Evolutionary conservation across 2,329 filamentous ascomycete species (phyloP).

Genomic region (Daldinia eschscholtzii): DNA sequence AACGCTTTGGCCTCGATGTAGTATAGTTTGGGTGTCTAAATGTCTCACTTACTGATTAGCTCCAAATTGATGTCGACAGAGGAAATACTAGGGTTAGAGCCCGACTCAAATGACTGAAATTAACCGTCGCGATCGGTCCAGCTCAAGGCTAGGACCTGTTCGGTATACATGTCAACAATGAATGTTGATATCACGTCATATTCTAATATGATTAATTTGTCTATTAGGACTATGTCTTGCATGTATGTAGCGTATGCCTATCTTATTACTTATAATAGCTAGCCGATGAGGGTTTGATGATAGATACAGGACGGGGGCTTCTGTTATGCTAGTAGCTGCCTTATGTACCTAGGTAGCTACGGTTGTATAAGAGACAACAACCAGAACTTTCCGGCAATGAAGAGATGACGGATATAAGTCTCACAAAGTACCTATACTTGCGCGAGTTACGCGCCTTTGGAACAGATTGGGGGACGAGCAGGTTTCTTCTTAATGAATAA

Average conservation of each 20-base stretch:
- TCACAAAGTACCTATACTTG: conserved; percentile 10
- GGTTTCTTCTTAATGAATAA: conserved; percentile 6
- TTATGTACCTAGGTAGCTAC: not conserved
- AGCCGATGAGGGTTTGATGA: not conserved
- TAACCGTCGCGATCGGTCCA: conserved; percentile 25
- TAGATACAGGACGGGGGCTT: not conserved
- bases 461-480: not conserved
- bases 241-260: conserved; percentile 15
- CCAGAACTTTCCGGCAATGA: not conserved
- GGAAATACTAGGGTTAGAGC: conserved; percentile 7
- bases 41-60: conserved; percentile 25
- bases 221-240: conserved; percentile 8
- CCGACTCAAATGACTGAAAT: conserved; percentile 16
- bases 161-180: conserved; percentile 28
- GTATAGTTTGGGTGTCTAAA: conserved; percentile 18
- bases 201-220: conserved; percentile 13
- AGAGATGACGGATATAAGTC: conserved; percentile 5
- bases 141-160: conserved; percentile 14
- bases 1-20: conserved; percentile 27
- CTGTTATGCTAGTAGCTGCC: not conserved
- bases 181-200: conserved; percentile 29
- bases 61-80: conserved; percentile 16
- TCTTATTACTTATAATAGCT: conserved; percentile 6
- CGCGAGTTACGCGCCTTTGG: conserved; percentile 5
- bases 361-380: not conserved